A percentile compares a stretch with the other conserved stretches of the same genome.
These are phyloP conservation scores for Trametes cubensis DNA, from an alignment of 768 basidiomycete genomes.

Conservation along the genomic window DNA sequence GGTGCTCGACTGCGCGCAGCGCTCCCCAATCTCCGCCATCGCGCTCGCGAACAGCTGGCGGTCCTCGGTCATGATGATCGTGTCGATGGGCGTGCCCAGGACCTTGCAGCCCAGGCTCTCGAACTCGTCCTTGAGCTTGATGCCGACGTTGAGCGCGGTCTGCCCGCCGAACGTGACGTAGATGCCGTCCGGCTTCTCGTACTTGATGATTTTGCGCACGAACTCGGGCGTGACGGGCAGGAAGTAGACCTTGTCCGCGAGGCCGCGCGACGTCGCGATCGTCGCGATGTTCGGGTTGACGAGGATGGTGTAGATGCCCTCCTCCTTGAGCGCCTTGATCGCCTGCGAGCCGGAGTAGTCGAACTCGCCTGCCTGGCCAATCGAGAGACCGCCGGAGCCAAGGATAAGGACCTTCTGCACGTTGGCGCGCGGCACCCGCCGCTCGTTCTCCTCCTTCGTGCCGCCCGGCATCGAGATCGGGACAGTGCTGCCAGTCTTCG, in stretches of 20 bases:
- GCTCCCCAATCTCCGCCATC: slow-evolving; percentile 95
- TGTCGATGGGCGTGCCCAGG: slow-evolving; percentile 94
- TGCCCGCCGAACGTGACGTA: slow-evolving; percentile 99
- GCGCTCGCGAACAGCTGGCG: slow-evolving; percentile 90
- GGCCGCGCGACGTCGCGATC: slow-evolving; percentile 94
- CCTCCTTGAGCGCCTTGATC: slow-evolving; percentile 98
- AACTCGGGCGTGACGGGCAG: slow-evolving; percentile 98
- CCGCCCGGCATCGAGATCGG: slow-evolving; percentile 77
- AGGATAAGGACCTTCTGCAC: slow-evolving; percentile 96
- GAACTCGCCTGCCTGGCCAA: slow-evolving; percentile 99
- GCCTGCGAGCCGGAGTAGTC: slow-evolving; percentile 99
- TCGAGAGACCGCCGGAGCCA: slow-evolving; percentile 96
- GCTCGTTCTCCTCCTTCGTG: slow-evolving; percentile 82
- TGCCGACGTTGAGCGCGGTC: slow-evolving; percentile 94
- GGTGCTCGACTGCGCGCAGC: slow-evolving; percentile 87
- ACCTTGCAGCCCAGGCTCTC: slow-evolving; percentile 86
- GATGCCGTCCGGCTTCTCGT: slow-evolving; percentile 98
- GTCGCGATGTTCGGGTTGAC: slow-evolving; percentile 99
- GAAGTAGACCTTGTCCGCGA: slow-evolving; percentile 99
- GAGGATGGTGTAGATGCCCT: slow-evolving; percentile 98
- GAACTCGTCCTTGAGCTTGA: slow-evolving; percentile 98
- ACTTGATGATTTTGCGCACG: slow-evolving; percentile 96
- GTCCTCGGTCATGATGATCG: slow-evolving; percentile 97
- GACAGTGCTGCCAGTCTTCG: slow-evolving; percentile 51
- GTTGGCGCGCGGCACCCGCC: slow-evolving; percentile 65